phyloP scores from a whole-genome alignment of 176 grass and related monocot species.

The Puccinellia tenuiflora region DNA sequence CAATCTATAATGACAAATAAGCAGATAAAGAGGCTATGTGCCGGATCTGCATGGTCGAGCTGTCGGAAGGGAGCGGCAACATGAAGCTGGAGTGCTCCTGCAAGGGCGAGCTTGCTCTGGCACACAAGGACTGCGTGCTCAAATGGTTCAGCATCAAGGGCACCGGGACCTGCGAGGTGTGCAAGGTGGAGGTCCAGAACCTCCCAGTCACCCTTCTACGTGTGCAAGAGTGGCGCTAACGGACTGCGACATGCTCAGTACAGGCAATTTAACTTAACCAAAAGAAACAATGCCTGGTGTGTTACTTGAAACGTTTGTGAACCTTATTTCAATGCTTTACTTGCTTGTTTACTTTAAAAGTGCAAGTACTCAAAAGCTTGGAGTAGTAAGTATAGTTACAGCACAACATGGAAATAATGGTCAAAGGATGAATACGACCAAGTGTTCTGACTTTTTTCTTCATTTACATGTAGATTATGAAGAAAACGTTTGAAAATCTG shows the following conservation, averaged over 20 bases:
- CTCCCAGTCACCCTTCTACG: constrained; percentile 81
- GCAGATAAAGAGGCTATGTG: constrained; percentile 88
- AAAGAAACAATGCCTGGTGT: not conserved
- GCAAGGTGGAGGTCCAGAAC: constrained; percentile 73
- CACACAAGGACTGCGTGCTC: constrained; percentile 71
- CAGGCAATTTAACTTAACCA: constrained; percentile 24
- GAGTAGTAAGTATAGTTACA: too few relatives aligned
- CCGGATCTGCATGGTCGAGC: constrained; percentile 82
- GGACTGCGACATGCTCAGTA: constrained; percentile 20
- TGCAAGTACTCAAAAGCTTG: too few relatives aligned
- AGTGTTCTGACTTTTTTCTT: too few relatives aligned
- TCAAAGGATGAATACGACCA: too few relatives aligned
- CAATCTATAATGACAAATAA: too few relatives aligned
- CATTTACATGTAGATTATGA: too few relatives aligned
- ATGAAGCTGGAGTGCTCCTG: constrained; percentile 78
- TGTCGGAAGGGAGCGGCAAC: constrained; percentile 62
- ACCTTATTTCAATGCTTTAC: too few relatives aligned
- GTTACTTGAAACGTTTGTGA: not conserved
- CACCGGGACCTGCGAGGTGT: constrained; percentile 78
- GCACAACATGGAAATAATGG: too few relatives aligned
- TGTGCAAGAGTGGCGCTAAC: not conserved
- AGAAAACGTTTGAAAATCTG: too few relatives aligned
- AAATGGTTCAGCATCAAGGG: constrained; percentile 95
- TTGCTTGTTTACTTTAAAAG: too few relatives aligned
- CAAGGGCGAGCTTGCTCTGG: constrained; percentile 82